These are phyloP conservation scores for Epicoccum sorghinum DNA, from an alignment of 2,329 filamentous ascomycete genomes.

Conservation along the genomic window DNA sequence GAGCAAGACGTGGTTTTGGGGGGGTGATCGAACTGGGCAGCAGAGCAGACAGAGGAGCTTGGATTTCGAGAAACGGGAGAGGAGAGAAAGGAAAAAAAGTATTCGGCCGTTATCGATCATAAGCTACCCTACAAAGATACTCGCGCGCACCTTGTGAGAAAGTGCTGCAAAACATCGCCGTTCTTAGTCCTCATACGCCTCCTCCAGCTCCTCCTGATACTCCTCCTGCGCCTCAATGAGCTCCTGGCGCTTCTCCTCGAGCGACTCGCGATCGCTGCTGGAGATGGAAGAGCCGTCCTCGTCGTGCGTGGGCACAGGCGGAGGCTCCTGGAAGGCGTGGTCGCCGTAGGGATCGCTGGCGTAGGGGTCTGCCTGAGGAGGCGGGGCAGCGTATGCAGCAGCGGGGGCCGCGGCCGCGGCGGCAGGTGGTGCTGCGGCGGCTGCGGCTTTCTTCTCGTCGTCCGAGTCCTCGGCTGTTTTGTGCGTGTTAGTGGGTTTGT, in stretches of 20 bases:
- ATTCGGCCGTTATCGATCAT: not conserved
- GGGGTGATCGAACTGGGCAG: not conserved
- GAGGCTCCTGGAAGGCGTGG: conserved; percentile 32
- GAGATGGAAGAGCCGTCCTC: conserved; percentile 49
- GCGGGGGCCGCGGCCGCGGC: conserved; percentile 24
- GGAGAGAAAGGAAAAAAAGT: conserved; percentile 1
- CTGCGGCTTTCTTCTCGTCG: conserved; percentile 29
- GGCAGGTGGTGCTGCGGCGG: conserved; percentile 15
- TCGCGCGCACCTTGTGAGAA: too few species aligned
- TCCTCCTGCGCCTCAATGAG: conserved; percentile 60
- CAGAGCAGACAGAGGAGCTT: too few species aligned
- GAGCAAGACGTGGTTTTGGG: too few species aligned
- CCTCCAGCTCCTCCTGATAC: conserved; percentile 56
- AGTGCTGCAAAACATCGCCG: not conserved
- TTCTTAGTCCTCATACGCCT: conserved; percentile 33
- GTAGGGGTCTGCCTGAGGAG: conserved; percentile 12
- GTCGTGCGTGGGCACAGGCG: conserved; percentile 50
- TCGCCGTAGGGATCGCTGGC: conserved; percentile 23
- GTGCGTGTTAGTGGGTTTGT: conserved; percentile 15
- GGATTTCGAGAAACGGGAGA: not conserved
- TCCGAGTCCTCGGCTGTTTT: conserved; percentile 40
- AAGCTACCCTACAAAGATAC: too few species aligned
- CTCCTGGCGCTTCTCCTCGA: conserved; percentile 61
- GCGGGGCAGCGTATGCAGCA: conserved; percentile 13
- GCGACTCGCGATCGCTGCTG: conserved; percentile 45